Evolutionary conservation across 345 rosid genomes (phyloP).

Genomic region (Linum usitatissimum): DNA sequence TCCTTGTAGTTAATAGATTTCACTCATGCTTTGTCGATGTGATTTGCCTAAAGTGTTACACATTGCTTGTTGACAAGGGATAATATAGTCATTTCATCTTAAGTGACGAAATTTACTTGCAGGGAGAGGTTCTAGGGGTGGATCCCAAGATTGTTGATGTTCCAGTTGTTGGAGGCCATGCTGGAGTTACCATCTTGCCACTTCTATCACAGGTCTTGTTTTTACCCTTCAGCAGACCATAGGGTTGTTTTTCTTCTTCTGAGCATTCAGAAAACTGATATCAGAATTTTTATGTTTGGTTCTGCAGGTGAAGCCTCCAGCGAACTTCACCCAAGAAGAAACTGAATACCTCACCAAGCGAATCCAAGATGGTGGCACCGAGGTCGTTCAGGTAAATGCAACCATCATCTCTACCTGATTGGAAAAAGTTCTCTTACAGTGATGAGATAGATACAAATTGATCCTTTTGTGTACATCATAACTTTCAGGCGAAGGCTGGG

Average conservation of each 20-base stretch:
- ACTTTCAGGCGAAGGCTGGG: constrained; percentile 8
- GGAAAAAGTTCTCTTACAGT: not conserved
- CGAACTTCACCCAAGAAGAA: constrained; percentile 20
- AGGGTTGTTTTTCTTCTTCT: not conserved
- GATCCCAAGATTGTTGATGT: constrained; percentile 24
- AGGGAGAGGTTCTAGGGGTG: constrained; percentile 28
- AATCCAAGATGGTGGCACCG: constrained; percentile 29
- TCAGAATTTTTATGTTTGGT: not conserved
- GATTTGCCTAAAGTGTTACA: too few relatives aligned
- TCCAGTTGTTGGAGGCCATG: constrained; percentile 29
- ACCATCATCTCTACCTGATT: not conserved
- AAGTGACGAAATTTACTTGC: not conserved
- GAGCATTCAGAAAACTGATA: not conserved
- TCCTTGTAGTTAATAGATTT: too few relatives aligned
- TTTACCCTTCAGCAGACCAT: not conserved
- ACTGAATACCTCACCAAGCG: constrained; percentile 23
- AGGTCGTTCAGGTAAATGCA: constrained; percentile 21
- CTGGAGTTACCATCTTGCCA: constrained; percentile 28
- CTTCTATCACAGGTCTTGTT: constrained; percentile 20
- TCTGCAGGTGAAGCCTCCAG: constrained; percentile 23
- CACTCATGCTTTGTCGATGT: too few relatives aligned
- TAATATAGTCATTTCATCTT: not conserved
- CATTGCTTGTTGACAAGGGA: too few relatives aligned
- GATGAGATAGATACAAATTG: too few relatives aligned
- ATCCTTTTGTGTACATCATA: too few relatives aligned